Conservation (phyloP, 352 stramenopile genomes). For the Globisporangium paddicum region DNA sequence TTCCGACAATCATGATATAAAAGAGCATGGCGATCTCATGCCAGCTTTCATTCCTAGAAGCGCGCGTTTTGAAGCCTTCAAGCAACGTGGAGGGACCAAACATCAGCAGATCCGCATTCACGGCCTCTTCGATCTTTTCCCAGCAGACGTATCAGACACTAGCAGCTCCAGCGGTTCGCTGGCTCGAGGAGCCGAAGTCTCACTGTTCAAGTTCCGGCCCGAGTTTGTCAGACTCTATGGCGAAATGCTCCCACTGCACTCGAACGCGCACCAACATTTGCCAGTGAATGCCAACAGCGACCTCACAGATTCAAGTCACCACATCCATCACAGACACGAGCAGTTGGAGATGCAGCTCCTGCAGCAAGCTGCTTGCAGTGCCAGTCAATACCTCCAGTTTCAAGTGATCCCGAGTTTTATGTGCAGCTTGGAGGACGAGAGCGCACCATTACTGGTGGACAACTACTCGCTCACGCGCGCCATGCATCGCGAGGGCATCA, state of each 20-base stretch:
- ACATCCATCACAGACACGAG: background rate
- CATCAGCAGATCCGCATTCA: constrained; percentile 15
- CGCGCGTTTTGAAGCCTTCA: constrained; percentile 4
- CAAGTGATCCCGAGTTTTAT: constrained; percentile 49
- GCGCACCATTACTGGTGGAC: constrained; percentile 19
- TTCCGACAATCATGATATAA: background rate
- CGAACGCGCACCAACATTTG: constrained; percentile 19
- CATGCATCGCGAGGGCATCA: constrained; percentile 52
- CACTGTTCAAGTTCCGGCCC: constrained; percentile 34
- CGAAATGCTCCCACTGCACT: constrained; percentile 27
- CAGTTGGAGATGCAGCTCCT: constrained; percentile 26
- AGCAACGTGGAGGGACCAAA: background rate
- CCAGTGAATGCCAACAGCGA: background rate
- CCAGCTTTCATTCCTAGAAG: constrained; percentile 1
- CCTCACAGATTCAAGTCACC: background rate
- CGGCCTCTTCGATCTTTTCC: constrained; percentile 31
- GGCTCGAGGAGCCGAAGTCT: constrained; percentile 4
- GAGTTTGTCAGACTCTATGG: constrained; percentile 48
- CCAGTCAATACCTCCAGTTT: constrained; percentile 30
- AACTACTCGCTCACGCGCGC: constrained; percentile 32
- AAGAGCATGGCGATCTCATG: background rate
- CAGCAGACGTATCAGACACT: constrained; percentile 18
- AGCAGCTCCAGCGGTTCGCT: constrained; percentile 13
- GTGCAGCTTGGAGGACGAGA: constrained; percentile 27
- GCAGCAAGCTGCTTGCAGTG: constrained; percentile 28